Evolutionary conservation across 768 basidiomycete species (phyloP), one percentile per base, ranked within the genome.

Genomic region (Lactarius vividus): DNA sequence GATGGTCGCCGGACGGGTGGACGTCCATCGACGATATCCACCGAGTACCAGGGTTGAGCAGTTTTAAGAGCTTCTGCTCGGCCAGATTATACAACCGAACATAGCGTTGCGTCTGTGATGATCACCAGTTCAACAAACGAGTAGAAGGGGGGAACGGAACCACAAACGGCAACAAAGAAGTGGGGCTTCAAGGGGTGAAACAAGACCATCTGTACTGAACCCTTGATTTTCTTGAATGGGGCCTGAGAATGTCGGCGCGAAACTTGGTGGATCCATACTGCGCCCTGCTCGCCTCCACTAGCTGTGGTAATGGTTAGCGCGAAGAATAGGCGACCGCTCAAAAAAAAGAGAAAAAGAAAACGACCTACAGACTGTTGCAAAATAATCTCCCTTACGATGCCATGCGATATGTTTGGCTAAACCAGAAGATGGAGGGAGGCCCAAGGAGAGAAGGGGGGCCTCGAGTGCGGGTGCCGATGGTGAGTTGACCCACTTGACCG

Each of bases 1-100:
- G 81, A 80, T 99, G 95, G 73, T 98, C 96, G 33, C 94, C 94
- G 59, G 90, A 89, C 26, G 96, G 93, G 77, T 99, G 97, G 29
- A 99, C 84, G 74, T 98, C 96, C 88, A 99, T 89, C 11, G 87
- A 92, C 40, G 95, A 97, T 74, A 99, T 98, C 96, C 96, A 98
- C 75, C 87, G 88, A 69, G 96, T 91, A 61, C 96, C 96, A n/a
- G 96, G 92, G 73, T 83, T 86, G 54, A 98, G 79, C n/a, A 96
- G 96, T 80, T 94, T 97, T 72, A 98, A 77, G 59, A 98, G 81
- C 73, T 92, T 90, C 78, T 99, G 97, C 72, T 92, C 94, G 33
- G 92, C 87, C 31, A 99, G 83, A 75, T 98, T 95, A 79, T 99
- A 99, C 70, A 98, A 76, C 66, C 96, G 85, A 71, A 99, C 90